A percentile compares a stretch with the other conserved stretches of the same genome.
Conservation (phyloP, 805 yeast genomes). For the Kuraishia piskuri region DNA sequence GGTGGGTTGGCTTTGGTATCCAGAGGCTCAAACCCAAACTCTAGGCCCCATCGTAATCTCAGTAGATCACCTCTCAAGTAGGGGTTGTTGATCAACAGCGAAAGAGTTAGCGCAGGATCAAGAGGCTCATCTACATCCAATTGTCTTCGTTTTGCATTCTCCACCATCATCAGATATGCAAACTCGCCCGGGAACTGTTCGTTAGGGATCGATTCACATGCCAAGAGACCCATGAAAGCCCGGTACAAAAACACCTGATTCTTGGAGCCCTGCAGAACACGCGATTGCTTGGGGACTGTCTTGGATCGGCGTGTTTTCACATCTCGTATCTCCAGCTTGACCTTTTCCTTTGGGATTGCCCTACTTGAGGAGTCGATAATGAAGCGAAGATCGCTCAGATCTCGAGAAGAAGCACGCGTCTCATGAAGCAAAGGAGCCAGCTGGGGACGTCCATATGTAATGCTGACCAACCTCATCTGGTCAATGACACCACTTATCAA, state of each 20-base stretch:
- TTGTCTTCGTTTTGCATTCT: conserved; percentile 38
- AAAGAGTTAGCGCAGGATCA: conserved; percentile 28
- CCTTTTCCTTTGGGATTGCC: conserved; percentile 14
- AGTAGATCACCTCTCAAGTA: conserved; percentile 33
- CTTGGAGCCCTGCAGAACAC: conserved; percentile 40
- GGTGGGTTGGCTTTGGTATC: conserved; percentile 20
- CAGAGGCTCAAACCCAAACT: conserved; percentile 31
- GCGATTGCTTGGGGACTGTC: conserved; percentile 37
- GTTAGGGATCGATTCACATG: conserved; percentile 9
- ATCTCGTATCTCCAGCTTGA: conserved; percentile 36
- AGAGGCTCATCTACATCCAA: conserved; percentile 42
- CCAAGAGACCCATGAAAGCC: conserved; percentile 33
- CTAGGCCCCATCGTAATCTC: conserved; percentile 35
- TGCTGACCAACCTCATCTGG: conserved; percentile 23
- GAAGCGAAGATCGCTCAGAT: background rate
- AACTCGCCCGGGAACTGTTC: conserved; percentile 11
- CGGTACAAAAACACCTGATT: conserved; percentile 58
- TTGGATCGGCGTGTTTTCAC: conserved; percentile 49
- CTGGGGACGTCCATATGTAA: background rate
- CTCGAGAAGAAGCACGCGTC: background rate
- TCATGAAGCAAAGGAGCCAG: background rate
- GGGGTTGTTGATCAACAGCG: conserved; percentile 27
- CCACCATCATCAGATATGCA: conserved; percentile 33
- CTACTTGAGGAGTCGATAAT: background rate
- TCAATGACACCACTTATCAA: conserved; percentile 62